These are phyloP conservation scores for Fusarium coicis DNA, from an alignment of 2,329 filamentous ascomycete species.

Conservation along the genomic window DNA sequence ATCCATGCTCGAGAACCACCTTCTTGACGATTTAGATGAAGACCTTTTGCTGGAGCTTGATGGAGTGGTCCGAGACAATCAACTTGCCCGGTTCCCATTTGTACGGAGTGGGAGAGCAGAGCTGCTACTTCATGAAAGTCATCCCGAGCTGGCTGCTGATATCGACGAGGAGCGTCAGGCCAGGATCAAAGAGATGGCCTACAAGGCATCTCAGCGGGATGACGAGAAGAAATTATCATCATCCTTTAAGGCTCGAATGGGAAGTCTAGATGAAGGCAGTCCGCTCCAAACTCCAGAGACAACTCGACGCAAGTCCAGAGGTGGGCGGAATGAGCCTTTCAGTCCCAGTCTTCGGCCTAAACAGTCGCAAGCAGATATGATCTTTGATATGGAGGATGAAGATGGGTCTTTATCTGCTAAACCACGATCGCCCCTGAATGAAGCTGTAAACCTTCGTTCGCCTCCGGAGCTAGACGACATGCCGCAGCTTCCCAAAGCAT, in stretches of 20 bases:
- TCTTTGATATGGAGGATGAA: constrained; percentile 95
- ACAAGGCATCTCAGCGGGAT: constrained; percentile 70
- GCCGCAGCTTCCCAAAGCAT: constrained; percentile 45
- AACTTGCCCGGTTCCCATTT: constrained; percentile 80
- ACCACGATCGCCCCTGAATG: constrained; percentile 41
- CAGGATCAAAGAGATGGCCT: constrained; percentile 80
- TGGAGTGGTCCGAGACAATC: constrained; percentile 81
- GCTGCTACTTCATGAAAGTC: constrained; percentile 69
- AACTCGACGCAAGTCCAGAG: constrained; percentile 58
- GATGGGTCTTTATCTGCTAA: constrained; percentile 50
- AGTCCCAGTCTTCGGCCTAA: constrained; percentile 77
- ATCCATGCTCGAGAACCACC: constrained; percentile 88
- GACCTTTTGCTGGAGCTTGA: constrained; percentile 86
- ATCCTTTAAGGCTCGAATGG: constrained; percentile 69
- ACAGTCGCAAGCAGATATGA: constrained; percentile 78
- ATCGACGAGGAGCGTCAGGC: constrained; percentile 76
- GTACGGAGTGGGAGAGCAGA: constrained; percentile 81
- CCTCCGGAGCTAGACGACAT: constrained; percentile 45
- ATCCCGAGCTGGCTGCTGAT: constrained; percentile 71
- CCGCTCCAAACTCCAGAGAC: constrained; percentile 56
- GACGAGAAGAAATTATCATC: constrained; percentile 71
- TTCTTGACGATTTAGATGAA: constrained; percentile 86
- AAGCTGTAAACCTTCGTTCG: constrained; percentile 29
- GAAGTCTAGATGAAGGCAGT: constrained; percentile 72
- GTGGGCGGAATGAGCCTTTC: constrained; percentile 63